These are phyloP conservation scores for Malassezia dermatis DNA, from an alignment of 1,284 basidiomycete species.

Conservation along the genomic window DNA sequence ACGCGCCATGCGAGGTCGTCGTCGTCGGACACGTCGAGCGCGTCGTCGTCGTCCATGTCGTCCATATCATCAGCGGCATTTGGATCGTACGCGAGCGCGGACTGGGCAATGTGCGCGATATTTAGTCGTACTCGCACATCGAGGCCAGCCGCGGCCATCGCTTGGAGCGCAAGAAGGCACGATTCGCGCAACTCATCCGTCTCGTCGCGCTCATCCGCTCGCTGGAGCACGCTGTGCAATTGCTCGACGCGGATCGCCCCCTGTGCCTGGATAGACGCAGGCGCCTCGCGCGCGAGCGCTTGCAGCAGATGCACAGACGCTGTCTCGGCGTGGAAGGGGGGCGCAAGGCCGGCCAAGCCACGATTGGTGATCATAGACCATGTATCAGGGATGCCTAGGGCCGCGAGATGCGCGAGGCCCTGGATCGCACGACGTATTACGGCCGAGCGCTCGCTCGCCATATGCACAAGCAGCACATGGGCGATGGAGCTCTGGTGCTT, in stretches of 20 bases:
- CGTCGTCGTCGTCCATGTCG: slow-evolving; percentile 50
- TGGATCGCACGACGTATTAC: slow-evolving; percentile 34
- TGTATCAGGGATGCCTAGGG: slow-evolving; percentile 27
- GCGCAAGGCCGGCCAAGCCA: slow-evolving; percentile 3
- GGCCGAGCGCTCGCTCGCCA: slow-evolving; percentile 19
- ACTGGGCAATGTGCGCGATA: slow-evolving; percentile 61
- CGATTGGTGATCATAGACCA: neutral
- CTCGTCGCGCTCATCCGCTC: slow-evolving; percentile 65
- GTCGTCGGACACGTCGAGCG: slow-evolving; percentile 62
- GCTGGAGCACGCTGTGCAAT: slow-evolving; percentile 54
- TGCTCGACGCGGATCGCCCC: slow-evolving; percentile 27
- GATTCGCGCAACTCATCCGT: slow-evolving; percentile 55
- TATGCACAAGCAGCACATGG: slow-evolving; percentile 3
- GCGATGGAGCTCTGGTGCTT: neutral
- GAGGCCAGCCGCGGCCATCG: slow-evolving; percentile 60
- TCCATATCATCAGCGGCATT: slow-evolving; percentile 69
- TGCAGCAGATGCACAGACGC: slow-evolving; percentile 72
- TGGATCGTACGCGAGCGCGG: slow-evolving; percentile 86
- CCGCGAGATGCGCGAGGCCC: slow-evolving; percentile 61
- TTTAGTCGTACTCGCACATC: slow-evolving; percentile 55
- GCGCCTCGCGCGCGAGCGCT: slow-evolving; percentile 50
- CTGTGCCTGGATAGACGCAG: slow-evolving; percentile 26
- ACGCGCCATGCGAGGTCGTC: slow-evolving; percentile 99
- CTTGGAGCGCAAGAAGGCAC: slow-evolving; percentile 60
- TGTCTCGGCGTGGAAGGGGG: neutral